Evolutionary conservation across 805 yeast species (phyloP).

Genomic region (Kodamaea leandrae): DNA sequence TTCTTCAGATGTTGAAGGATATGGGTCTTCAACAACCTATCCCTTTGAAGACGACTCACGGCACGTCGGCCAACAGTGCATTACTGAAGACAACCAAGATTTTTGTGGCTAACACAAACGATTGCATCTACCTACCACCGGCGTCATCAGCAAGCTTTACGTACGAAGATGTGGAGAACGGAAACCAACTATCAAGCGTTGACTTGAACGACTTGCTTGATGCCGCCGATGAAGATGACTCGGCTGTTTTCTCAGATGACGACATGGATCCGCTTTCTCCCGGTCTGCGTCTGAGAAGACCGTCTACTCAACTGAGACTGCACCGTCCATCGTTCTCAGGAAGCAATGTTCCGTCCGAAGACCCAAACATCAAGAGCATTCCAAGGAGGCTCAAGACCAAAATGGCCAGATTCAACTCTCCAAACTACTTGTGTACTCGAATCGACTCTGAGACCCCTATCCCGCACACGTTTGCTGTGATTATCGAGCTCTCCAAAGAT

Average conservation of each 20-base stretch:
- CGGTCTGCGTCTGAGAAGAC: constrained; percentile 1
- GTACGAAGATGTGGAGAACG: constrained; percentile 44
- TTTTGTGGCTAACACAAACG: constrained; percentile 38
- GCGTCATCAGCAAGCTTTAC: constrained; percentile 39
- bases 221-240: constrained; percentile 10
- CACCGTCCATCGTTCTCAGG: constrained; percentile 1
- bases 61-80: constrained; percentile 19
- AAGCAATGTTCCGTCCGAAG: constrained; percentile 4
- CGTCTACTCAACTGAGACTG: no score
- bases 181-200: constrained; percentile 14
- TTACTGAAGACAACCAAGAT: constrained; percentile 28
- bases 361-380: constrained; percentile 11
- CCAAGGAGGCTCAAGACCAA: constrained; percentile 19
- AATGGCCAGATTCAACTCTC: constrained; percentile 27
- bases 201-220: constrained; percentile 8
- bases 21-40: constrained; percentile 42
- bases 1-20: constrained; percentile 27
- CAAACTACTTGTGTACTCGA: constrained; percentile 35
- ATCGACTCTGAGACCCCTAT: constrained; percentile 42
- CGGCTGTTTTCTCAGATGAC: constrained; percentile 13
- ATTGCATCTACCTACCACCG: constrained; percentile 40
- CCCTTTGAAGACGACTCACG: constrained; percentile 29
- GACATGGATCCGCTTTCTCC: constrained; percentile 10
- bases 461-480: constrained; percentile 53
- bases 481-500: constrained; percentile 44